Base-by-base conservation (phyloP, 495 filamentous ascomycete genomes). In the Penicillium canescens region DNA sequence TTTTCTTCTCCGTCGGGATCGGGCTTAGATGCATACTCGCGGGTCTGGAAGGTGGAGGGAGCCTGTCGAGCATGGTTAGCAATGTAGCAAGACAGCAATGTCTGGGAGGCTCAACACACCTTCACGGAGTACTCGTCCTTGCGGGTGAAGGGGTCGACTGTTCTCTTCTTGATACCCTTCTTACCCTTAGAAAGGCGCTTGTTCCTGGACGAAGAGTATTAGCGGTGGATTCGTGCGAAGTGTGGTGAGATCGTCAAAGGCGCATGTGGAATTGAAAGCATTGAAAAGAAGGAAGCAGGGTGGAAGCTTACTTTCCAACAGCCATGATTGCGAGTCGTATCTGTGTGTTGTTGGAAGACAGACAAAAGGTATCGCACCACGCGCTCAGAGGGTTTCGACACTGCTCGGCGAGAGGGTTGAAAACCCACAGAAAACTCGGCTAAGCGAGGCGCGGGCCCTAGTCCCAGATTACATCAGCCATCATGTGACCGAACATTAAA, bases 121-220 rank as follows among this genome's bases (percentile, higher is more conserved):
- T 97, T 98, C 75, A 98, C 86, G 59, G 87, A 89, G 81, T 91
- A 98, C 89, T 96, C 97, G 76, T 98, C 93, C 84, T 98, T 98
- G 68, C 92, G 86, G 69, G 92, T 81, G 81, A 98, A 98, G 63
- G 94, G 95, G 74, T 98, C 94, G 71, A 91, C 86, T 52, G 89
- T 86, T 79, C 90, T 92, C 94, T 98, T 98, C 90, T 98, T 98
- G 69, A 98, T 86, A 74, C 94, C 94, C 86, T 98, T 98, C 90
- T 98, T 98, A 82, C 94, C 95, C 84, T 98, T 98, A 46, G 94
- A 98, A 81, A 98, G 85, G 77, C 94, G 89, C 91, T 98, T 98
- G 85, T 98, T 98, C 89, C 95, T 98, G 69, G 13, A 31, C 56
- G 49, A 57, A 28, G 26, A 65, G 67, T 37, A 49, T 64, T 52